Conservation (phyloP, 257 asterid species). For the Solanum tarijense region DNA sequence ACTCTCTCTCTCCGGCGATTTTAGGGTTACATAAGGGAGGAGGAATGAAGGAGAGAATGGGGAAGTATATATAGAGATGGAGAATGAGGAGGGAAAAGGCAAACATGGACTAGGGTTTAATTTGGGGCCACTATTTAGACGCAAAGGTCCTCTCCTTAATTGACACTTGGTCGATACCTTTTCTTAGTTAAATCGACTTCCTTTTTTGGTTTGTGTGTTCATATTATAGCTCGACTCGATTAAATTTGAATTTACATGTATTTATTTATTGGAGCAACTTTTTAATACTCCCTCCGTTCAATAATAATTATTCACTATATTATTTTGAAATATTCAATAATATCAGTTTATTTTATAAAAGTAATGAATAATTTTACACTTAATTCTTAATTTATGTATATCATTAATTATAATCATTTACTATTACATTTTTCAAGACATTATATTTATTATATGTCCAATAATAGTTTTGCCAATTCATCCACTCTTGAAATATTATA, state of each 20-base stretch:
- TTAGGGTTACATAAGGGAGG: not conserved
- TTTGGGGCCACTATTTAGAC: not conserved
- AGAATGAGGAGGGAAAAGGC: not conserved
- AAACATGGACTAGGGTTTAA: not conserved
- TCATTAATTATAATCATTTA: too few species aligned
- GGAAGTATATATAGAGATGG: not conserved
- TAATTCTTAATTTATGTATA: too few species aligned
- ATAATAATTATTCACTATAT: too few species aligned
- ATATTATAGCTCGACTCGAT: not conserved
- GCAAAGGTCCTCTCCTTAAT: not conserved
- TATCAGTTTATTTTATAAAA: too few species aligned
- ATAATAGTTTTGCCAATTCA: not conserved
- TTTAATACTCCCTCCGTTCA: fast-evolving
- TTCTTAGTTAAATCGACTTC: not conserved
- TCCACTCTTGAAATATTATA: not conserved
- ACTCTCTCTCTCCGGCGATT: not conserved
- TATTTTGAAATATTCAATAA: too few species aligned
- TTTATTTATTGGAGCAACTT: too few species aligned
- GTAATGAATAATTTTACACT: too few species aligned
- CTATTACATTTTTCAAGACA: too few species aligned
- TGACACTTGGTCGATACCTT: constrained; percentile 4
- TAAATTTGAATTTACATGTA: not conserved
- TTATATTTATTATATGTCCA: too few species aligned
- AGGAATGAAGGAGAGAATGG: not conserved
- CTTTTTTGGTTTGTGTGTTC: not conserved